Evolutionary conservation across 257 asterid species (phyloP), one percentile per base, ranked within the genome.

Genomic region (Solanum phureja): DNA sequence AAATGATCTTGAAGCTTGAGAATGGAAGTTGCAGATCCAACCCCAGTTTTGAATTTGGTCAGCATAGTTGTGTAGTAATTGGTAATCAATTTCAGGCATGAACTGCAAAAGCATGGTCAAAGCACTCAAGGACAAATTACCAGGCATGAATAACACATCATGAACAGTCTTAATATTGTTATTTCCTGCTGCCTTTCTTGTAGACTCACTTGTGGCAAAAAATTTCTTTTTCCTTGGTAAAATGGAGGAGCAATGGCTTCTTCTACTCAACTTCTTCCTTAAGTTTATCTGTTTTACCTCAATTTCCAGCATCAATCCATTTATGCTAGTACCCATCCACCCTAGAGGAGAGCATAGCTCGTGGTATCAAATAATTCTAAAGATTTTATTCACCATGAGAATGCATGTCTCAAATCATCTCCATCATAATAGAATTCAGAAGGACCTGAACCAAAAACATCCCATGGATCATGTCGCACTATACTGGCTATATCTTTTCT

Each of bases 181-280:
- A 88, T 76, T 87, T 88, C 91, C 91, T 34, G 94, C 88, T 87
- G 86, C 88, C 87, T 88, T 82, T 31, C 81, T 86, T 88, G 90
- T 89, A 56, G 92, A 89, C 88, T 89, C 88, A 79, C 91, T 83
- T 90, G 91, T 91, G 83, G 90, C 90, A 85, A 92, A 56, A 90
- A 89, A 92, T 85, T 91, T 92, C 89, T 90, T 94, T 93, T 94
- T 88, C 91, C 88, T 90, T 86, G 91, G 93, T 92, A 91, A 93
- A 90, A 91, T 86, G 98, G 99, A 52, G 98, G 99, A 89, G 99
- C 99, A 94, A 88, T 87, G 91, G 90, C 98, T 92, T 92, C 98
- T 94, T 86, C 87, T 60, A 83, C 87, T 90, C 24, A 90, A 88
- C 83, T 86, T 93, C 31, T 90, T 87, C 84, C 86, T 92, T 87